These are phyloP conservation scores for Kuraishia floccosa DNA, from an alignment of 805 yeast species.

Conservation along the genomic window DNA sequence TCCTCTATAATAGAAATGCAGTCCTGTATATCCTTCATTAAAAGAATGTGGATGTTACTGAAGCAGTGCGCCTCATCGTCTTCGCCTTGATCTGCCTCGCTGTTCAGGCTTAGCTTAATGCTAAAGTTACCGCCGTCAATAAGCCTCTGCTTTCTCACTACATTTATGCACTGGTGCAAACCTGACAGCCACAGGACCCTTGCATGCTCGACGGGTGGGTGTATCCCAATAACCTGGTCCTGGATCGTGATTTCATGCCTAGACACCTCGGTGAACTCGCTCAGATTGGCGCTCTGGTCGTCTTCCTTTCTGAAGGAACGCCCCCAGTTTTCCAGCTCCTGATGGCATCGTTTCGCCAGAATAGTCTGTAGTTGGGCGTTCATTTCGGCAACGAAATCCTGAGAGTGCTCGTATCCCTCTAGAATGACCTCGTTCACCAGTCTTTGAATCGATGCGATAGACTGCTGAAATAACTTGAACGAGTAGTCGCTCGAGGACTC, in stretches of 20 bases:
- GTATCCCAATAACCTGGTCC: constrained; percentile 12
- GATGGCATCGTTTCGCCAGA: too few species aligned
- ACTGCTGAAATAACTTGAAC: constrained; percentile 6
- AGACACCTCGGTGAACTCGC: not conserved
- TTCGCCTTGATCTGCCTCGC: too few species aligned
- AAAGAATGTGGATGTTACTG: not conserved
- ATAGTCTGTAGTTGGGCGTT: not conserved
- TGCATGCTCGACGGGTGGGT: constrained; percentile 11
- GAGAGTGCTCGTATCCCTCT: too few species aligned
- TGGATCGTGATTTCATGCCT: constrained; percentile 10
- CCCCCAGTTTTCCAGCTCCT: too few species aligned
- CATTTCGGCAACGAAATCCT: not conserved
- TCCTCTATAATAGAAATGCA: constrained; percentile 20
- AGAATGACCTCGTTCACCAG: constrained; percentile 17
- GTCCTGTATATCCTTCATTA: constrained; percentile 8
- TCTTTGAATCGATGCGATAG: constrained; percentile 20
- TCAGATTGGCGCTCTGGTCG: not conserved
- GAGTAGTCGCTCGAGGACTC: constrained; percentile 17
- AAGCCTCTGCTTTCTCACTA: not conserved
- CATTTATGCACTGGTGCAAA: not conserved
- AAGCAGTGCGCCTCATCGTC: too few species aligned
- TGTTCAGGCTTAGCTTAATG: not conserved
- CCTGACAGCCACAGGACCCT: constrained; percentile 3
- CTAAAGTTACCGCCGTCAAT: not conserved
- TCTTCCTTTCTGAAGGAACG: too few species aligned